Evolutionary conservation across 2,329 filamentous ascomycete genomes (phyloP).

Genomic region (Fusarium clavum): DNA sequence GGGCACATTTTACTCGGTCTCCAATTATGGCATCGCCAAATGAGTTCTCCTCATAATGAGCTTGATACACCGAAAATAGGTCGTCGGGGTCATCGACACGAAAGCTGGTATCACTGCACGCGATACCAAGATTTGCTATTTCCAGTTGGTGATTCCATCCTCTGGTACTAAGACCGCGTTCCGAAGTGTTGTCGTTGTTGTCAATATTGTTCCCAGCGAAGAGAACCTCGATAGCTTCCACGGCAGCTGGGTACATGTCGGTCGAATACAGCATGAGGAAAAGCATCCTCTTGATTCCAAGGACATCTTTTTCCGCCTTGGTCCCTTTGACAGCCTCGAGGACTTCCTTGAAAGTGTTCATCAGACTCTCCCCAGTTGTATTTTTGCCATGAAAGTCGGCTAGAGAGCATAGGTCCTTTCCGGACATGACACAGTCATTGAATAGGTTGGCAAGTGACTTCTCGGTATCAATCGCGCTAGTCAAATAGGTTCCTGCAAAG

Average conservation of each 20-base stretch:
- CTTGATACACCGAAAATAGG: constrained; percentile 15
- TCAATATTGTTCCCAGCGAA: background rate
- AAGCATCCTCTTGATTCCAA: no score
- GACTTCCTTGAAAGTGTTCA: background rate
- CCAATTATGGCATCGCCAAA: background rate
- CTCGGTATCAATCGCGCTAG: background rate
- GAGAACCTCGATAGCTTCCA: background rate
- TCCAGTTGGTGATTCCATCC: background rate
- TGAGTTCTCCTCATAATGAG: background rate
- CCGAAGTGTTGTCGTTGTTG: no score
- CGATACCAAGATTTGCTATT: background rate
- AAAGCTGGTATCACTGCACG: background rate
- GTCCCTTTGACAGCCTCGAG: background rate
- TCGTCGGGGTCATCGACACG: background rate
- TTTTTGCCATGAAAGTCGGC: background rate
- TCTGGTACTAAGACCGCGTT: no score
- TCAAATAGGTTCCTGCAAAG: rapidly evolving
- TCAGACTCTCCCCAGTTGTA: background rate
- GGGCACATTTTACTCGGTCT: rapidly evolving
- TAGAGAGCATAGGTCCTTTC: background rate
- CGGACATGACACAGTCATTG: background rate
- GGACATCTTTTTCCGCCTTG: no score
- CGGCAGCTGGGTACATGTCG: background rate
- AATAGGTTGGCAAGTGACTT: background rate
- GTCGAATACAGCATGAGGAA: no score